phyloP scores from a whole-genome alignment of 2,329 filamentous ascomycete genomes.

The Zarea fungicola region DNA sequence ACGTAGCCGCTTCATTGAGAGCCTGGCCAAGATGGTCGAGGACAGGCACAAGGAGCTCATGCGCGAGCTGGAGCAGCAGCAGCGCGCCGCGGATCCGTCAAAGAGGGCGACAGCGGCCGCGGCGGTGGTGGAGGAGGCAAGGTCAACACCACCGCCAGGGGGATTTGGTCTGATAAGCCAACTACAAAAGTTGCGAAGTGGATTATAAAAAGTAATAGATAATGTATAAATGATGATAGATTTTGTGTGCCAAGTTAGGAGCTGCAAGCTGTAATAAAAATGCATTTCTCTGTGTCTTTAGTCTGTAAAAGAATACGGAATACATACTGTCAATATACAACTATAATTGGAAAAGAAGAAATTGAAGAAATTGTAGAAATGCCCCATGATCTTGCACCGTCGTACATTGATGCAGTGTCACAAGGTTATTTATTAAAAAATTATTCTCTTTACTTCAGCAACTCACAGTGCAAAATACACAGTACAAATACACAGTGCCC shows the following conservation, averaged over 20 bases:
- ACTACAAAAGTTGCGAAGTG: constrained; percentile 54
- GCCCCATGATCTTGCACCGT: too few relatives aligned
- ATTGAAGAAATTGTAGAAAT: too few relatives aligned
- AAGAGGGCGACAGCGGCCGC: constrained; percentile 15
- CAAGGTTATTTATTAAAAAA: too few relatives aligned
- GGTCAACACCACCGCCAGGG: constrained; percentile 33
- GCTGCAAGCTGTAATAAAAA: not conserved
- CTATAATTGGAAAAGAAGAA: too few relatives aligned
- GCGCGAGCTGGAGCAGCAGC: constrained; percentile 40
- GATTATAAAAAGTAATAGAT: constrained; percentile 31
- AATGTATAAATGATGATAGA: not conserved
- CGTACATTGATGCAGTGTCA: too few relatives aligned
- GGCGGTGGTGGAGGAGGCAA: constrained; percentile 20
- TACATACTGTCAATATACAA: too few relatives aligned
- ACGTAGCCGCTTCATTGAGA: constrained; percentile 73
- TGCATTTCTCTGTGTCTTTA: too few relatives aligned
- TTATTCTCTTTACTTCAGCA: not conserved
- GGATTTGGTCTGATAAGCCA: constrained; percentile 60
- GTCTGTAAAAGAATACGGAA: too few relatives aligned
- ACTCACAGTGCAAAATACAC: not conserved
- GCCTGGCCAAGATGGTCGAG: constrained; percentile 74
- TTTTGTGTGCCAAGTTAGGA: not conserved
- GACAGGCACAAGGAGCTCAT: constrained; percentile 57
- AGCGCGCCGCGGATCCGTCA: not conserved
- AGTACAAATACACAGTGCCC: not conserved